A percentile compares a stretch with the other conserved stretches of the same genome.
These are phyloP conservation scores for Digitaria exilis DNA, from an alignment of 202 grass and related monocot species.

Conservation along the genomic window DNA sequence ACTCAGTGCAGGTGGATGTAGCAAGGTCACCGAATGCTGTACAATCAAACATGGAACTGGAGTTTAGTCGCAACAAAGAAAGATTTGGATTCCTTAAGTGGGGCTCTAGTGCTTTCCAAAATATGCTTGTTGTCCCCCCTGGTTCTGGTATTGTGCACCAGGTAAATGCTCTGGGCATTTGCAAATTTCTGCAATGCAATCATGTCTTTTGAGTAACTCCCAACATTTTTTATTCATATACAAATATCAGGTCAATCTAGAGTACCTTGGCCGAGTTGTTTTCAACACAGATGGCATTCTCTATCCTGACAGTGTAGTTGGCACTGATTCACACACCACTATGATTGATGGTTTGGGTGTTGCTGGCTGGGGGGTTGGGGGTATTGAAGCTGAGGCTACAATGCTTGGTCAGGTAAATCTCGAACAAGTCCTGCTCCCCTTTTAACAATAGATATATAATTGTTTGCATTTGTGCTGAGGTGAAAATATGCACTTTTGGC, in stretches of 20 bases:
- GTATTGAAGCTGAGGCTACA: slow-evolving; percentile 93
- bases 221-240: slow-evolving; percentile 15
- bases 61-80: slow-evolving; percentile 90
- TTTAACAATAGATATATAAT: background rate
- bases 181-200: background rate
- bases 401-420: slow-evolving; percentile 97
- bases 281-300: slow-evolving; percentile 81
- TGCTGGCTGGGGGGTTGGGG: slow-evolving; percentile 97
- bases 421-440: background rate
- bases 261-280: slow-evolving; percentile 95
- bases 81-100: slow-evolving; percentile 98
- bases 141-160: slow-evolving; percentile 98
- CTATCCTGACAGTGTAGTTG: slow-evolving; percentile 95
- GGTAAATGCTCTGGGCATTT: slow-evolving; percentile 40
- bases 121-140: slow-evolving; percentile 95
- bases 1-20: slow-evolving; percentile 98
- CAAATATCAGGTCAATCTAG: slow-evolving; percentile 81
- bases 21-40: slow-evolving; percentile 85
- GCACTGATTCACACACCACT: slow-evolving; percentile 96
- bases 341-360: slow-evolving; percentile 99
- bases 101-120: slow-evolving; percentile 90
- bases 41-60: slow-evolving; percentile 86
- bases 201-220: background rate
- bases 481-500: background rate
- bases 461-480: background rate